Base-by-base conservation (phyloP, 2,329 filamentous ascomycete species). In the Talaromyces pinophilus region DNA sequence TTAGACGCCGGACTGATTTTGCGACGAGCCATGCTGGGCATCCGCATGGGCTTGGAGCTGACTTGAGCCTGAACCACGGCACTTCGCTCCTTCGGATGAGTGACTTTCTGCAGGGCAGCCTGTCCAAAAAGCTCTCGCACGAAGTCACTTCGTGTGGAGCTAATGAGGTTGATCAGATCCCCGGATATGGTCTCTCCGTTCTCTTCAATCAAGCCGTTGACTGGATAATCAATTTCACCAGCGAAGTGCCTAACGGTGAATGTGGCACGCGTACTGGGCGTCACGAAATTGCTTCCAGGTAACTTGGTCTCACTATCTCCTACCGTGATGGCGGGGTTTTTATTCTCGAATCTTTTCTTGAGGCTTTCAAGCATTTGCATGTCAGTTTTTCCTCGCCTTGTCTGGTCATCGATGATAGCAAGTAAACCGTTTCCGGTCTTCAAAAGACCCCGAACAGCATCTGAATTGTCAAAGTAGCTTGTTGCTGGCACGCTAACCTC, bases 391-490 rank as follows among this genome's bases (percentile, higher is more conserved):
- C 94, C 91, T 63, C 94, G 91, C 59, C 92, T 90, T 54, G 93
- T 97, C 79, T 99, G 95, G 74, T 99, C 95, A 74, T 99, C 95
- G 0, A 99, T 83, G 69, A 99, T 99, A 78, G 92, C 93, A 22
- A 99, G 84, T 46, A 99, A 83, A 54, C 95, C 95, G 73, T 98
- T 98, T 30, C 93, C 92, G 65, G 92, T 85, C 81, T 98, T 99
- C 64, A 99, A 83, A 38, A 99, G 84, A 13, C 93, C 94, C 73
- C 91, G 92, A 68, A 97, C 93, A 10, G 94, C 93, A 77, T 98
- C 95, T 0, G 92, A 93, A 78, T 98, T 99, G 79, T 99, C 95
- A 72, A 97, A 99, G 79, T 98, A 99, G 81, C 92, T 97, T 0
- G 94, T 97, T 0, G 93, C 90, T 1, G 93, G 87, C 2, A 99